Evolutionary conservation across 257 asterid species (phyloP), one percentile per base, ranked within the genome.

Genomic region (Craterostigma plantagineum): DNA sequence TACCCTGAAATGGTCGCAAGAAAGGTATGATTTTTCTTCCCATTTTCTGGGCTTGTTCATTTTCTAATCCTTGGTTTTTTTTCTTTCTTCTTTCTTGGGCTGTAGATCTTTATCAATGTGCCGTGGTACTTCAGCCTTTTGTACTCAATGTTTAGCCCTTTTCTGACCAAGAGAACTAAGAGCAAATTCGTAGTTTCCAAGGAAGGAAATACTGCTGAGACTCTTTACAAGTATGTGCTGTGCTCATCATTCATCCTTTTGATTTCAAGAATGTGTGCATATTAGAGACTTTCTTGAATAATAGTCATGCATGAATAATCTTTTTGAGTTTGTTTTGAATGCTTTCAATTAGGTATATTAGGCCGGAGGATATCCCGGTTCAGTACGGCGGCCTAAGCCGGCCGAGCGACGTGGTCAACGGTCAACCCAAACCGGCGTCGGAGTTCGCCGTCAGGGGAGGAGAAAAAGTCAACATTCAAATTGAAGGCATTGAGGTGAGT

Each of bases 1-100:
- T 87, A 82, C 27, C 98, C 95, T 16, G 98, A 87, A 63, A 65
- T 87, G 91, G 93, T 87, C 0, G 98, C 93, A 9, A 67, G 80
- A 13, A 82, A 82, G 95, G 98, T 87, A 44, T 8, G 6, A 12
- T 4, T 8, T 42, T 42, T 34, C 11, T 6, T n/a, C n/a, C n/a
- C n/a, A n/a, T n/a, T n/a, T n/a, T n/a, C n/a, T n/a, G 7, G 7
- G 7, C 37, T 7, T 34, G 7, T 34, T 34, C 37, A 14, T 12
- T 42, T 42, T 12, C 16, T 6, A 3, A 42, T 9, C 15, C 14
- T 11, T 4, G 3, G 14, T 17, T 27, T 4, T 11, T 18, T 14
- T 9, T 9, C 0, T 10, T 36, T 37, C 1, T 4, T 12, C 37
- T 50, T 16, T 40, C 45, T 13, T 3, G n/a, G n/a, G n/a, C n/a